Evolutionary conservation across 352 stramenopile species (phyloP), one percentile per base, ranked within the genome.

Genomic region (Albugo candida): DNA sequence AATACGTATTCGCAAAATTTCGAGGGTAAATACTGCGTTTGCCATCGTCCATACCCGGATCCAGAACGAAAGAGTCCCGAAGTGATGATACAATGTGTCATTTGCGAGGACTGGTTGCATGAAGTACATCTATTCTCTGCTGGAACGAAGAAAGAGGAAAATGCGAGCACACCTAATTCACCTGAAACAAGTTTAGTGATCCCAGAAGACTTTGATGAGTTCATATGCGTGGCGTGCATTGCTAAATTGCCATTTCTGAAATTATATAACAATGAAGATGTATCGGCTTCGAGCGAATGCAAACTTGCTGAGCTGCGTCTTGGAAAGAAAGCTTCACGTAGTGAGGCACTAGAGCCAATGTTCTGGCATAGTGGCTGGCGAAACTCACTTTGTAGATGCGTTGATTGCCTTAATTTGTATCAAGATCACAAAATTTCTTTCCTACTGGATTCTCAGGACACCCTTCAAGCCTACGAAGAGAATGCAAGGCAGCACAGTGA

Each of bases 1-100:
- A 85, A 85, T 55, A 51, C 44, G 39, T 85, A 85, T 58, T 81
- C 68, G 45, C 70, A 83, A 45, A 85, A 85, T 54, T 83, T 78
- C 56, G 53, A 52, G 11, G 73, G 70, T 13, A 49, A 63, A 35
- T 85, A 83, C 47, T 85, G 73, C 59, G 61, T 64, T 34, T 85
- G 73, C 55, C 64, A 81, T 47, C 73, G 73, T 36, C 73, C 70
- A 56, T 83, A 83, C 51, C 73, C 73, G 4, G 73, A 85, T 41
- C 73, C 70, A 13, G 73, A 81, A 49, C 62, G 68, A n/a, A 81
- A 59, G 41, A 79, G 58, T 5, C 49, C 54, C 13, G 73, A 85
- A 47, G 47, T 81, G 3, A 85, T 85, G 73, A 60, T 83, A 19
- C 73, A 85, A 56, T 85, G 73, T 36, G 54, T 82, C 34, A 59